Percentiles rank a stretch among this genome's conserved stretches.
Conservation (phyloP, 495 filamentous ascomycete species). For the Penicillium coffeae region DNA sequence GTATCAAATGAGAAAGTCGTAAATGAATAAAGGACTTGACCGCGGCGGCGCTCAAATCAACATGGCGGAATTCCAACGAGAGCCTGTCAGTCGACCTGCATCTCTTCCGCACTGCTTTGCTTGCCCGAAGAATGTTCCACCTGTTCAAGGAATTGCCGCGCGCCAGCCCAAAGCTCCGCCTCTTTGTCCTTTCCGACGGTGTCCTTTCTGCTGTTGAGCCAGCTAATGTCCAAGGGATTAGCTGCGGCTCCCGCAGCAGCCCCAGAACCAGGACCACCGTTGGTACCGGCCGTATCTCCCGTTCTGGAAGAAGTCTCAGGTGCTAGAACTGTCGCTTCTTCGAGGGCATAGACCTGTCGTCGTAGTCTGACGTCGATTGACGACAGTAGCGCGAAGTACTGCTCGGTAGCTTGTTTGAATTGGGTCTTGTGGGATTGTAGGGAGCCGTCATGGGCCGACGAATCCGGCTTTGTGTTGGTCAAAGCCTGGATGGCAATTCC, state of each 20-base stretch:
- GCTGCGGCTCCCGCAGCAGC: constrained; percentile 13
- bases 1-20: constrained; percentile 24
- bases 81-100: constrained; percentile 6
- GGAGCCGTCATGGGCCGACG: constrained; percentile 28
- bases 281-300: constrained; percentile 21
- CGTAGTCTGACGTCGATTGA: constrained; percentile 65
- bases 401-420: constrained; percentile 59
- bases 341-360: constrained; percentile 74
- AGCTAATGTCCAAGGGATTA: constrained; percentile 67
- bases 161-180: constrained; percentile 68
- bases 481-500: constrained; percentile 67
- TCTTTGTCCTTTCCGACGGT: constrained; percentile 76
- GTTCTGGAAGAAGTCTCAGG: constrained; percentile 24
- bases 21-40: background rate
- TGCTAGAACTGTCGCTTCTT: constrained; percentile 71
- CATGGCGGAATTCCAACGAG: background rate
- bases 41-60: background rate
- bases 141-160: constrained; percentile 46
- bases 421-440: constrained; percentile 51
- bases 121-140: constrained; percentile 12
- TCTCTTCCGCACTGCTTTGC: background rate
- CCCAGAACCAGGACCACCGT: constrained; percentile 13
- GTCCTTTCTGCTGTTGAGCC: constrained; percentile 77
- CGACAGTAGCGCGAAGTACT: constrained; percentile 67
- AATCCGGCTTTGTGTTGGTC: constrained; percentile 45